phyloP scores from a whole-genome alignment of 108 stramenopile species.

The Nitzschia inconspicua region DNA sequence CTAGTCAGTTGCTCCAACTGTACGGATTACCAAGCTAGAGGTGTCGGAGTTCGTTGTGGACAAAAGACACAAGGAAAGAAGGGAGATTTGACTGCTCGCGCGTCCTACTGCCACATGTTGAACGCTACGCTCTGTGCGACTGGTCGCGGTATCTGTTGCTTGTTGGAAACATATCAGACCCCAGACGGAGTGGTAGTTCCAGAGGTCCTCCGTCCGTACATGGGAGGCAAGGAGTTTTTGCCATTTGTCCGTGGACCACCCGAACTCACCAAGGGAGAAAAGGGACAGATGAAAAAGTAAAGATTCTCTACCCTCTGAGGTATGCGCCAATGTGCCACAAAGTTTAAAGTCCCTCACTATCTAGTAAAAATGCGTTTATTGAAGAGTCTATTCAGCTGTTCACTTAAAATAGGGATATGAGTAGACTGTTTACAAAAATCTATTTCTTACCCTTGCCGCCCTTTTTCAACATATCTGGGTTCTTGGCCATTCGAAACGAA shows the following conservation, averaged over 20 bases:
- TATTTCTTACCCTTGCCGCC: slow-evolving; percentile 11
- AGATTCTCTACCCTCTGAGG: not conserved
- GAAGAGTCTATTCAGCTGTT: no score
- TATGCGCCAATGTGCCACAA: not conserved
- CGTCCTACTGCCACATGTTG: slow-evolving; percentile 95
- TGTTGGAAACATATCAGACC: slow-evolving; percentile 98
- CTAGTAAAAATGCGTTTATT: no score
- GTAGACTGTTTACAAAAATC: slow-evolving; percentile 3
- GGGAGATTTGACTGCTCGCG: slow-evolving; percentile 69
- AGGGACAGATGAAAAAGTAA: slow-evolving; percentile 47
- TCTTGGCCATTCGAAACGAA: slow-evolving; percentile 91
- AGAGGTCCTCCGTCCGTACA: slow-evolving; percentile 94
- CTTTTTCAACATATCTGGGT: slow-evolving; percentile 78
- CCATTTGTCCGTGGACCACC: slow-evolving; percentile 93
- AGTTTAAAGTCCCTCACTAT: not conserved
- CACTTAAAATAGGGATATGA: no score
- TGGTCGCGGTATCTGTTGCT: slow-evolving; percentile 96
- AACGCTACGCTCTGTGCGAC: slow-evolving; percentile 98
- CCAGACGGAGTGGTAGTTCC: slow-evolving; percentile 92
- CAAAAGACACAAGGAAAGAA: slow-evolving; percentile 72
- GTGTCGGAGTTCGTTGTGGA: slow-evolving; percentile 94
- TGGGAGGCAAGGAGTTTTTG: slow-evolving; percentile 98
- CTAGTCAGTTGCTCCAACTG: slow-evolving; percentile 99
- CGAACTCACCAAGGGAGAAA: slow-evolving; percentile 82
- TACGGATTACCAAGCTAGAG: slow-evolving; percentile 98